A percentile compares a stretch with the other conserved stretches of the same genome.
Evolutionary conservation across 2,329 filamentous ascomycete genomes (phyloP).

Genomic region (Elsinoe ampelina): DNA sequence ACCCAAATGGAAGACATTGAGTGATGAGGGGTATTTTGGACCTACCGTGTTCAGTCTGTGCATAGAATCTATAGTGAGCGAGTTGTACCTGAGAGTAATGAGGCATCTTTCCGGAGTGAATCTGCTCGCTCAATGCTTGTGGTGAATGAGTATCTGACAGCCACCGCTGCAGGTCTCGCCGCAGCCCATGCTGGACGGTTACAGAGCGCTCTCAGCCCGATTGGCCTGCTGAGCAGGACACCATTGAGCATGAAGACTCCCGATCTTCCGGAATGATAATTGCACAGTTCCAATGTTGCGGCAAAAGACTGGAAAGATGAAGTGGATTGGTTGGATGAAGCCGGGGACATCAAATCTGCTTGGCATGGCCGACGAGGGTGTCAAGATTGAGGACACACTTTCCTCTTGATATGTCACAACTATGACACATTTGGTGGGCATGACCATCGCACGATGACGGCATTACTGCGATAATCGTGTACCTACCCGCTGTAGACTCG

Average conservation of each 20-base stretch:
- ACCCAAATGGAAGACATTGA: constrained; percentile 70
- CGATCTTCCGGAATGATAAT: background rate
- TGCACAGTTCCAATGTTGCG: background rate
- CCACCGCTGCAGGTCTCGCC: background rate
- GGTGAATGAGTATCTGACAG: background rate
- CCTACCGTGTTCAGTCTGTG: constrained; percentile 12
- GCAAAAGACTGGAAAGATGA: background rate
- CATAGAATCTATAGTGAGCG: background rate
- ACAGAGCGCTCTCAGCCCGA: background rate
- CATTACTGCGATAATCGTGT: too few relatives aligned
- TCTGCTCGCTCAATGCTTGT: constrained; percentile 2
- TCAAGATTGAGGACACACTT: background rate
- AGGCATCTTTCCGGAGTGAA: background rate
- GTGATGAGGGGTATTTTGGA: constrained; percentile 45
- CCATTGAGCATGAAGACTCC: background rate
- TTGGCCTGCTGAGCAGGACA: background rate
- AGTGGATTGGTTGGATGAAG: background rate
- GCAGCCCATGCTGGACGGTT: background rate
- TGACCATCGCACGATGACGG: too few relatives aligned
- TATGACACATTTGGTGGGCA: too few relatives aligned
- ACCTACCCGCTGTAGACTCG: too few relatives aligned
- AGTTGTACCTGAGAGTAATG: background rate
- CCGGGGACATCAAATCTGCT: background rate
- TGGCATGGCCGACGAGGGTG: background rate
- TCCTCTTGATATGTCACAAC: background rate